Base-by-base conservation (phyloP, 2,329 filamentous ascomycete species). In the Trichoderma sp. region DNA sequence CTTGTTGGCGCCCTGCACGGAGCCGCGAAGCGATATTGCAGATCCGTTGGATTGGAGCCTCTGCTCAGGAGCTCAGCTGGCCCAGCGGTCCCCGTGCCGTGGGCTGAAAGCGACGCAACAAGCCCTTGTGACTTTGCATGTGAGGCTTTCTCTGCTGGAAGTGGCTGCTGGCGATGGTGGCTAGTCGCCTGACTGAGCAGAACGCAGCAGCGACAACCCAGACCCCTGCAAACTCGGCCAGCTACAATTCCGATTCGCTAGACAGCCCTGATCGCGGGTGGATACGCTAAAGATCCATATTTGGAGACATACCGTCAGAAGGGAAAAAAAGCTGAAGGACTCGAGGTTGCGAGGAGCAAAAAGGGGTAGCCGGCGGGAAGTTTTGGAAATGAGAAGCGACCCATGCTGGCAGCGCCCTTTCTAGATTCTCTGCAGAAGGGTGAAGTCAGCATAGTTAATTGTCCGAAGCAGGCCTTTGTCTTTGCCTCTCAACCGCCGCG, bases 171-270 rank as follows among this genome's bases (percentile, higher is more conserved):
- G 52, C 31, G 29, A 57, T 52, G 29, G 63, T 21, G 29, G 63
- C 55, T 37, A 19, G 63, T 62, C 53, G 67, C 40, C 67, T 69
- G 67, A 69, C 67, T 63, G 60, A 63, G 53, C 60, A 62, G 49
- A 67, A 58, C 27, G 35, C 35, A 66, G 37, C 29, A 66, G 35
- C 31, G 27, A 52, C 53, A 21, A 56, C 19, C 56, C 29, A n/a
- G 16, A 49, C 40, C 60, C 60, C 63, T 63, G 59, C 37, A 53
- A 35, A 57, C 52, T 63, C 35, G 52, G 59, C 31, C 67, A 69
- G 67, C 67, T 69, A 69, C 60, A 21, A 58, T 58, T 69, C 67
- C 67, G 67, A 69, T 69, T 69, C 60, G 67, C 55, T 52, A 47
- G 29, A 31, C 53, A 55, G 37, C 40, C 33, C 29, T 57, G 52